Conservation (phyloP, 768 basidiomycete species). For the Mycena albidolilacea region DNA sequence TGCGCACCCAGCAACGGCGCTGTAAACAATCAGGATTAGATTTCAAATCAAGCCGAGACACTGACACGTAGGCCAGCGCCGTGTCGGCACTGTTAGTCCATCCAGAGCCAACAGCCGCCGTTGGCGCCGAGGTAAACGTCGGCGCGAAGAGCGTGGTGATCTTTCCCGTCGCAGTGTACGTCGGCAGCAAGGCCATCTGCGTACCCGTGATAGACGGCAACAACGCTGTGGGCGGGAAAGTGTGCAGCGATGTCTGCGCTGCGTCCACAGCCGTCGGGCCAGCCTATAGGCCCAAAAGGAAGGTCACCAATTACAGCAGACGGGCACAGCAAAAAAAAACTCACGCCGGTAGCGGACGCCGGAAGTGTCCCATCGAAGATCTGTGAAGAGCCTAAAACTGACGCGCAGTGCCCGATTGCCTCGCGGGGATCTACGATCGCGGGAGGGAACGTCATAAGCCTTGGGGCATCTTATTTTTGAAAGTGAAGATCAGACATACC, state of each 20-base stretch:
- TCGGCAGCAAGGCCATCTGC: slow-evolving; percentile 69
- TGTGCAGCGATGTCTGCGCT: slow-evolving; percentile 61
- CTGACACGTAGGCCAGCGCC: slow-evolving; percentile 67
- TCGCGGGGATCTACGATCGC: slow-evolving; percentile 59
- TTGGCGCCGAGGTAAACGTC: slow-evolving; percentile 71
- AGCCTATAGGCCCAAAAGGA: slow-evolving; percentile 46
- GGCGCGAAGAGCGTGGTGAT: slow-evolving; percentile 75
- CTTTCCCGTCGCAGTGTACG: slow-evolving; percentile 80
- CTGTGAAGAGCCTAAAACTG: slow-evolving; percentile 54
- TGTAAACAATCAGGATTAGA: slow-evolving; percentile 38
- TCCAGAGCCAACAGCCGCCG: slow-evolving; percentile 73
- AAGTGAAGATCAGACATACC: slow-evolving; percentile 61
- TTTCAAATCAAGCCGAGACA: slow-evolving; percentile 16
- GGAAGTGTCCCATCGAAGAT: slow-evolving; percentile 69
- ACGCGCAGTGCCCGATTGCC: slow-evolving; percentile 61
- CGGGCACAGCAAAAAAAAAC: slow-evolving; percentile 35
- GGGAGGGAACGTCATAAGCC: slow-evolving; percentile 4
- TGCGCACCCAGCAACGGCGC: slow-evolving; percentile 71
- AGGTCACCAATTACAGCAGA: slow-evolving; percentile 15
- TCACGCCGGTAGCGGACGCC: slow-evolving; percentile 78
- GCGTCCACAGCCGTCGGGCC: slow-evolving; percentile 75
- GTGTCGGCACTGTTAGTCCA: slow-evolving; percentile 84
- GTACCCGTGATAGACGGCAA: slow-evolving; percentile 67
- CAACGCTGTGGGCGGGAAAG: slow-evolving; percentile 78
- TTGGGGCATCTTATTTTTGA: neutral